Percentiles rank a stretch among this genome's conserved stretches.
phyloP scores from a whole-genome alignment of 2,329 filamentous ascomycete species.

The Exophiala calicioides region DNA sequence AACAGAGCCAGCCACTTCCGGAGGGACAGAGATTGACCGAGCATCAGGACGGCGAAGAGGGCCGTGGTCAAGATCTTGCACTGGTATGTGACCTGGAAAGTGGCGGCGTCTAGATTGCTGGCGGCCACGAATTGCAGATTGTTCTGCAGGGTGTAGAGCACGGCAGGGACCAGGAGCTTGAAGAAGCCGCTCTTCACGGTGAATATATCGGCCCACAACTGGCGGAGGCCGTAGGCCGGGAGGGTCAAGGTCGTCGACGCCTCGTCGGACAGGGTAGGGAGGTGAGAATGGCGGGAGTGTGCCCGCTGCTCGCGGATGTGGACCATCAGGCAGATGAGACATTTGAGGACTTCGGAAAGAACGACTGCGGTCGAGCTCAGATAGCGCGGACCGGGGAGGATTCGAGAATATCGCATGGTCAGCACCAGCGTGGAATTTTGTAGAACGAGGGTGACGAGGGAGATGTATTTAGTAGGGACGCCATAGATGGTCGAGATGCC shows the following conservation, averaged over 20 bases:
- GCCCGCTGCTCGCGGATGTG: conserved; percentile 69
- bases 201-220: conserved; percentile 79
- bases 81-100: conserved; percentile 92
- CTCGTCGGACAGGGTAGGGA: conserved; percentile 18
- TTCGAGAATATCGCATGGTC: conserved; percentile 79
- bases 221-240: conserved; percentile 70
- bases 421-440: conserved; percentile 30
- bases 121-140: conserved; percentile 88
- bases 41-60: conserved; percentile 77
- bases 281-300: conserved; percentile 11
- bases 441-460: conserved; percentile 27
- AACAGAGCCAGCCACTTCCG: conserved; percentile 82
- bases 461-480: conserved; percentile 29
- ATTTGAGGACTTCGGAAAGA: conserved; percentile 88
- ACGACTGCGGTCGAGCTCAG: conserved; percentile 92
- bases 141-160: conserved; percentile 87
- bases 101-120: conserved; percentile 85
- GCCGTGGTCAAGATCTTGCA: conserved; percentile 91
- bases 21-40: conserved; percentile 68
- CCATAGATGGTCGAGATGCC: conserved; percentile 24
- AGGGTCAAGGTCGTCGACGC: conserved; percentile 33
- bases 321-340: conserved; percentile 79
- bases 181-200: conserved; percentile 73
- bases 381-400: conserved; percentile 91
- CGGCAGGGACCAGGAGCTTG: conserved; percentile 86